Conservation (phyloP, 108 stramenopile genomes). For the Mayamaea pseudoterrestris region DNA sequence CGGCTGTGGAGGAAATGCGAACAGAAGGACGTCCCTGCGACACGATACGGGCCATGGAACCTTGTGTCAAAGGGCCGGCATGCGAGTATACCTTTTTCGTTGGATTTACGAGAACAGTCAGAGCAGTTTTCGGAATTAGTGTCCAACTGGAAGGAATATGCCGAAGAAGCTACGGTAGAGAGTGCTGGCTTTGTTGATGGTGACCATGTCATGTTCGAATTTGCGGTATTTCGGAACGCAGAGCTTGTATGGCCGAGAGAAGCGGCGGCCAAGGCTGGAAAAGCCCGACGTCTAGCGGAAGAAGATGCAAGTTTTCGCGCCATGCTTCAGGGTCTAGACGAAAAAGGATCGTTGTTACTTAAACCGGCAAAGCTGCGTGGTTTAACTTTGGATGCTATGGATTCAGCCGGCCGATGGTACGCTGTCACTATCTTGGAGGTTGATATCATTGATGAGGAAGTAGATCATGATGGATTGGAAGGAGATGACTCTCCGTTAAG, state of each 20-base stretch:
- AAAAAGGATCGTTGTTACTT: slow-evolving; percentile 29
- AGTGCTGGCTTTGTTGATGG: slow-evolving; percentile 50
- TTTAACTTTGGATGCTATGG: slow-evolving; percentile 67
- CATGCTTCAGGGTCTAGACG: slow-evolving; percentile 45
- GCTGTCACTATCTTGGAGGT: slow-evolving; percentile 49
- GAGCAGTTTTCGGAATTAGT: slow-evolving; percentile 24
- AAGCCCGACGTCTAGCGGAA: slow-evolving; percentile 43
- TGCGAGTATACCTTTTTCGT: slow-evolving; percentile 28
- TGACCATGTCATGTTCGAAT: slow-evolving; percentile 65
- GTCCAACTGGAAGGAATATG: slow-evolving; percentile 51
- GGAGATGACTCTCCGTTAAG: slow-evolving; percentile 7
- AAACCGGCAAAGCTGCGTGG: slow-evolving; percentile 31
- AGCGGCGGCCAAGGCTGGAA: slow-evolving; percentile 79
- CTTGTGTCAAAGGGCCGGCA: slow-evolving; percentile 58
- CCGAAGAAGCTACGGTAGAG: slow-evolving; percentile 58
- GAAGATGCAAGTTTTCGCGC: slow-evolving; percentile 56
- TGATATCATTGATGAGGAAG: slow-evolving; percentile 22
- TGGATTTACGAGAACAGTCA: slow-evolving; percentile 6
- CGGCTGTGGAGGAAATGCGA: slow-evolving; percentile 59
- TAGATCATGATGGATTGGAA: slow-evolving; percentile 25
- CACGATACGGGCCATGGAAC: slow-evolving; percentile 73
- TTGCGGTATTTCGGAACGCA: slow-evolving; percentile 42
- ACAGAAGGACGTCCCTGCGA: slow-evolving; percentile 14
- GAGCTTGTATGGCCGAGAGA: slow-evolving; percentile 74
- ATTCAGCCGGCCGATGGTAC: slow-evolving; percentile 74